These are phyloP conservation scores for Bisporella sp. DNA, from an alignment of 2,329 filamentous ascomycete genomes.

Conservation along the genomic window DNA sequence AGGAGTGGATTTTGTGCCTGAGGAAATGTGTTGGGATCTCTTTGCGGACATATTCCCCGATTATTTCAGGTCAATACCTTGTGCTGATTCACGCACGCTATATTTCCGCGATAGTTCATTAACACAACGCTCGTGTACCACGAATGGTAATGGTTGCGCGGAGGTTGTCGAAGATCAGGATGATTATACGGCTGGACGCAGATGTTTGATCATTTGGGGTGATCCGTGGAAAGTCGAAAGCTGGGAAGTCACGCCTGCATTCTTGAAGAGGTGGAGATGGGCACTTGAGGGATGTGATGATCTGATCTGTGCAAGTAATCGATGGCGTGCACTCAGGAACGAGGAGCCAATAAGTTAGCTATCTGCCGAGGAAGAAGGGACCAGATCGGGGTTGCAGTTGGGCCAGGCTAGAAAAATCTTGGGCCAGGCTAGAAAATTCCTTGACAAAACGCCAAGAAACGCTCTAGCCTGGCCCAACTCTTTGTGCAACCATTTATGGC, in stretches of 20 bases:
- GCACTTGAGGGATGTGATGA: slow-evolving; percentile 13
- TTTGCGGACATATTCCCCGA: slow-evolving; percentile 12
- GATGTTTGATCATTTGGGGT: slow-evolving; percentile 13
- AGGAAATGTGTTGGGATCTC: slow-evolving; percentile 8
- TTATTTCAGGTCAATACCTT: slow-evolving; percentile 2
- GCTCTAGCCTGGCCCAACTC: no score
- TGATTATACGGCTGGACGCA: slow-evolving; percentile 7
- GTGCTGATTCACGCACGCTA: slow-evolving; percentile 1
- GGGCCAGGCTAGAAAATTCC: no score
- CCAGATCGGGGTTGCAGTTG: no score
- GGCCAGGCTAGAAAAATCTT: no score
- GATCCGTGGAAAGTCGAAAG: slow-evolving; percentile 11
- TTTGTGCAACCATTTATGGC: no score
- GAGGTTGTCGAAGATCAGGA: slow-evolving; percentile 1
- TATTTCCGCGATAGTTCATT: background rate
- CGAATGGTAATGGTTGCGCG: background rate
- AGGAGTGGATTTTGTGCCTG: slow-evolving; percentile 7
- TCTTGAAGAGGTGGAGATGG: slow-evolving; percentile 13
- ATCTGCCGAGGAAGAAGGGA: no score
- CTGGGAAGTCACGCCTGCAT: slow-evolving; percentile 15
- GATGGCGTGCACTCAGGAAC: slow-evolving; percentile 5
- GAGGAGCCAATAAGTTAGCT: background rate
- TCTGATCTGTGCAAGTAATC: slow-evolving; percentile 13
- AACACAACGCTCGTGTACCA: background rate
- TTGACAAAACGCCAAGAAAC: no score